These are phyloP conservation scores for Moesziomyces parantarcticus DNA, from an alignment of 1,284 basidiomycete species.

Conservation along the genomic window DNA sequence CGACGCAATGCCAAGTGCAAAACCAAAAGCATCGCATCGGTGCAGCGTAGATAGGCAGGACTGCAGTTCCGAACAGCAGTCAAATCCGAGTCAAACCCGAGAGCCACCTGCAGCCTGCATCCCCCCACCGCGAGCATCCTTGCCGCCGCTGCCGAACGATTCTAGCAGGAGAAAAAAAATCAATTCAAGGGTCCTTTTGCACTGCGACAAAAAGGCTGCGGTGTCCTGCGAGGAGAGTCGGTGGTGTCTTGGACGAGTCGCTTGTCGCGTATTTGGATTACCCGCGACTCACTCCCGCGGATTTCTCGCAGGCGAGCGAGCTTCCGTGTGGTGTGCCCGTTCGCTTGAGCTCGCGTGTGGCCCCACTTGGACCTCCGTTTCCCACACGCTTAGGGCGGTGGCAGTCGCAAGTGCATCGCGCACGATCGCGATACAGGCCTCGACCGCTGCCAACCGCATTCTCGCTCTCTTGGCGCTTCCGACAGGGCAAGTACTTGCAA, in stretches of 20 bases:
- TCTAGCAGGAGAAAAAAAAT: neutral
- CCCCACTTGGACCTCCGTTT: neutral
- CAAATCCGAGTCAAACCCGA: neutral
- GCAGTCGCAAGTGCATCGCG: neutral
- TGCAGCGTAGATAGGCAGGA: no score
- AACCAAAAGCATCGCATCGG: no score
- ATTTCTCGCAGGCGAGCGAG: constrained; percentile 2
- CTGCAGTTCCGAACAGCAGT: neutral
- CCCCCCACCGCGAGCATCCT: no score
- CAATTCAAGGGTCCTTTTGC: neutral
- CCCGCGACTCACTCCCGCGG: constrained; percentile 7
- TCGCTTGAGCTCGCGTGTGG: no score
- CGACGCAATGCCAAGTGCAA: no score
- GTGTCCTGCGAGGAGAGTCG: no score
- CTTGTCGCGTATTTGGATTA: constrained; percentile 13
- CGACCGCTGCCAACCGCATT: neutral
- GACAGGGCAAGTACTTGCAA: no score
- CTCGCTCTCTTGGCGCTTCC: no score
- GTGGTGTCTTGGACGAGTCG: neutral
- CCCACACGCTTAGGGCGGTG: neutral
- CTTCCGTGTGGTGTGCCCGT: neutral
- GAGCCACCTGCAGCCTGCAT: no score
- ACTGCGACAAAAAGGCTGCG: no score
- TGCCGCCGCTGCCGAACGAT: neutral
- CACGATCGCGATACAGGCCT: neutral